A percentile compares a stretch with the other conserved stretches of the same genome.
Conservation (phyloP, 1,284 basidiomycete genomes). For the Phellopilus nigrolimitatus region DNA sequence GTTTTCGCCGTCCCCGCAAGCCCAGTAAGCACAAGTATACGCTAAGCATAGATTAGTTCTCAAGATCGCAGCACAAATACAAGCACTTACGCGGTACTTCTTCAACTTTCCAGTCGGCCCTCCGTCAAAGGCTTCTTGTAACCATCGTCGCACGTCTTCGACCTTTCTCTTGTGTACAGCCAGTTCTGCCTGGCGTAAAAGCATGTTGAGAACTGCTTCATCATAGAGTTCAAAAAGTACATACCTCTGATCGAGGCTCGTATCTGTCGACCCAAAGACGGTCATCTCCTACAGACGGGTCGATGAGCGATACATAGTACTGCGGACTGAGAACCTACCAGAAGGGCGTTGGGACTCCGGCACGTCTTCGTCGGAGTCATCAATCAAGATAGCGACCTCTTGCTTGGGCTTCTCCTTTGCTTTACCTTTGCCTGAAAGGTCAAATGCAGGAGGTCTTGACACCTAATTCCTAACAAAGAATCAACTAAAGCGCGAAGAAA, state of each 20-base stretch:
- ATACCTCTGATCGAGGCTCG: slow-evolving; percentile 62
- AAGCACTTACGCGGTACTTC: slow-evolving; percentile 69
- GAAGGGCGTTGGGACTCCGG: too few relatives aligned
- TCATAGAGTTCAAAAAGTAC: slow-evolving; percentile 17
- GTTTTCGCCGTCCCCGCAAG: slow-evolving; percentile 92
- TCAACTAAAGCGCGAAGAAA: slow-evolving; percentile 11
- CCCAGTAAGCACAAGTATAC: slow-evolving; percentile 83
- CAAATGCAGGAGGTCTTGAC: slow-evolving; percentile 33
- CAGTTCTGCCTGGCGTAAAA: slow-evolving; percentile 56
- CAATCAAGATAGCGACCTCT: slow-evolving; percentile 12
- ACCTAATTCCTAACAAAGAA: slow-evolving; percentile 27
- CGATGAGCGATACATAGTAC: too few relatives aligned
- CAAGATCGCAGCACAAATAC: slow-evolving; percentile 1
- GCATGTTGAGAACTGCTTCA: slow-evolving; percentile 1
- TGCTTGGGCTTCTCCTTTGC: slow-evolving; percentile 35
- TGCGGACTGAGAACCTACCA: too few relatives aligned
- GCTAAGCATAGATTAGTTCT: slow-evolving; percentile 37
- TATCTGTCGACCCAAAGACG: slow-evolving; percentile 77
- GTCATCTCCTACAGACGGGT: too few relatives aligned
- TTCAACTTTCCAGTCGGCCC: slow-evolving; percentile 53
- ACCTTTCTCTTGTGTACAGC: slow-evolving; percentile 89
- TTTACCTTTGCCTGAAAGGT: slow-evolving; percentile 39
- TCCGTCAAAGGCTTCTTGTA: slow-evolving; percentile 77
- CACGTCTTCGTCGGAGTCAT: slow-evolving; percentile 25
- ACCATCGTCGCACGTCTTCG: slow-evolving; percentile 80